Evolutionary conservation across 345 rosid genomes (phyloP).

Genomic region (Xanthoceras sorbifolium): DNA sequence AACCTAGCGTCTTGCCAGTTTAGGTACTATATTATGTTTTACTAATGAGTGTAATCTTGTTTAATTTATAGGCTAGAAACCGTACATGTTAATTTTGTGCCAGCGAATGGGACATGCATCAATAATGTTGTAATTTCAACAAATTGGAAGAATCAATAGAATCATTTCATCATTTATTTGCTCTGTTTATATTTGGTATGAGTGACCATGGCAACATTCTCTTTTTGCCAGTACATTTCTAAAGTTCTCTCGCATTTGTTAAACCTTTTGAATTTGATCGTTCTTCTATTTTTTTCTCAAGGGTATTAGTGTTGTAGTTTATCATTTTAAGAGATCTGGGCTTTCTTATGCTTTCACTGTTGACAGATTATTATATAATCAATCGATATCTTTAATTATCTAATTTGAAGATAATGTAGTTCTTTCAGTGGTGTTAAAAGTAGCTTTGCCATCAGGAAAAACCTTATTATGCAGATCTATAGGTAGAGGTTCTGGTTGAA

Average conservation of each 20-base stretch:
- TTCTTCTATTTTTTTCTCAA: neutral
- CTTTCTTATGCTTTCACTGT: neutral
- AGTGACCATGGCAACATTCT: neutral
- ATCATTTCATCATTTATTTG: neutral
- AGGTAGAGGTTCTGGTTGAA: neutral
- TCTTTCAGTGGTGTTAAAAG: neutral
- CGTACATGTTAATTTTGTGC: neutral
- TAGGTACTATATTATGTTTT: conserved; percentile 42
- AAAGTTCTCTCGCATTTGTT: neutral
- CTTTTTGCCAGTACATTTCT: neutral
- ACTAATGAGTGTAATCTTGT: conserved; percentile 2
- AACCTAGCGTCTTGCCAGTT: conserved; percentile 88
- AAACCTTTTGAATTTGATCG: neutral
- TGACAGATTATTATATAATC: neutral
- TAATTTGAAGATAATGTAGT: neutral
- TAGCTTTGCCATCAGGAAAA: neutral
- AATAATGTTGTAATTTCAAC: neutral
- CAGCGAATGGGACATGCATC: neutral
- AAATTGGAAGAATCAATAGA: neutral
- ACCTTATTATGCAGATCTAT: neutral
- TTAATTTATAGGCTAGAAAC: neutral
- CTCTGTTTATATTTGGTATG: neutral
- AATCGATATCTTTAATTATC: neutral
- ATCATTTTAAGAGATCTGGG: neutral
- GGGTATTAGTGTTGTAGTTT: neutral